These are phyloP conservation scores for Mrakia gelida DNA, from an alignment of 768 basidiomycete species.

Conservation along the genomic window DNA sequence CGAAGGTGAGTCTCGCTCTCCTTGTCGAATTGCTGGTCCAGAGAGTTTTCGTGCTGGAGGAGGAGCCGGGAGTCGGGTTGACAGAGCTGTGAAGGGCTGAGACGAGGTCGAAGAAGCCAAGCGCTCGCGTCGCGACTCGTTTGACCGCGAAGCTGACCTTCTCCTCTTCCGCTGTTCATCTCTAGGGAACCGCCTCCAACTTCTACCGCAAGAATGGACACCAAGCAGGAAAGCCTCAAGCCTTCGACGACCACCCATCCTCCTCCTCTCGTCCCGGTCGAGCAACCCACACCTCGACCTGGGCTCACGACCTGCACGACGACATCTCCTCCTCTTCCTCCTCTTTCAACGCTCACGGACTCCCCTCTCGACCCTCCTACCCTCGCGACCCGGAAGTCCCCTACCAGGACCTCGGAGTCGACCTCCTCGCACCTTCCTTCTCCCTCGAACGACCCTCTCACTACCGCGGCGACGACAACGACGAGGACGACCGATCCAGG, in stretches of 20 bases:
- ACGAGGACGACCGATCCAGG: too few relatives aligned
- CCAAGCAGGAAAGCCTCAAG: background rate
- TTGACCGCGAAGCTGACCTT: background rate
- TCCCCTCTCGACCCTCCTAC: background rate
- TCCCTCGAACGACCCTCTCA: background rate
- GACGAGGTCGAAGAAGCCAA: too few relatives aligned
- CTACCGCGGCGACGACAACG: background rate
- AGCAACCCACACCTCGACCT: background rate
- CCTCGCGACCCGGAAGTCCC: background rate
- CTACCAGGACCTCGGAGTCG: background rate
- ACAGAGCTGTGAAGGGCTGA: background rate
- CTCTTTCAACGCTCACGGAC: background rate
- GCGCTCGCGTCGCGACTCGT: background rate
- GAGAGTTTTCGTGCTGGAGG: too few relatives aligned
- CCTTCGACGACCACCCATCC: background rate
- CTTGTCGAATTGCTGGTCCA: background rate
- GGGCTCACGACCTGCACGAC: slow-evolving; percentile 3
- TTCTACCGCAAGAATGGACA: slow-evolving; percentile 5
- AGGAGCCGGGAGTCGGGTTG: too few relatives aligned
- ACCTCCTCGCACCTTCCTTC: slow-evolving; percentile 14
- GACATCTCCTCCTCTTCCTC: background rate
- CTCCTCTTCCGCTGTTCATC: background rate
- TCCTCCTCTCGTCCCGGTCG: background rate
- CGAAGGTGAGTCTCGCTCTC: background rate
- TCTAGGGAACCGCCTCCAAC: background rate